A percentile compares a stretch with the other conserved stretches of the same genome.
These are phyloP conservation scores for Westerdykella sp. DNA, from an alignment of 2,329 filamentous ascomycete species.

Conservation along the genomic window DNA sequence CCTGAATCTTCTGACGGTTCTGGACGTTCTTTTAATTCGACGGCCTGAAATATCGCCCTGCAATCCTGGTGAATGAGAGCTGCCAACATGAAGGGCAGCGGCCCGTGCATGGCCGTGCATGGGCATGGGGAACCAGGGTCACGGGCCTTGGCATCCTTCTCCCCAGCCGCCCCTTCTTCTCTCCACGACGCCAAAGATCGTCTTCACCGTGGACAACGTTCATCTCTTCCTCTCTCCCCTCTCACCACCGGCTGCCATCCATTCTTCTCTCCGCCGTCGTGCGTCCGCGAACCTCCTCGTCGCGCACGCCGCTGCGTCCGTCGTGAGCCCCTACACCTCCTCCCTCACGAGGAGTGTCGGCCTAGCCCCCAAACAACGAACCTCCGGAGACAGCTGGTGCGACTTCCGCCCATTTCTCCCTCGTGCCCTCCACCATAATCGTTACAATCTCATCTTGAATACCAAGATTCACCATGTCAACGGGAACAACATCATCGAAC, in stretches of 20 bases:
- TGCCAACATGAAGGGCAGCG: background rate
- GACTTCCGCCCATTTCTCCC: constrained; percentile 12
- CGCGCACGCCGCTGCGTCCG: constrained; percentile 2
- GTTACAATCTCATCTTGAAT: background rate
- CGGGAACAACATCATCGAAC: constrained; percentile 87
- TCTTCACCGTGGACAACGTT: background rate
- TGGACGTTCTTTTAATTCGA: no score
- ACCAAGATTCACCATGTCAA: constrained; percentile 56
- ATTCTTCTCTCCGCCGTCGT: constrained; percentile 17
- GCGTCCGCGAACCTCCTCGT: background rate
- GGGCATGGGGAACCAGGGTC: no score
- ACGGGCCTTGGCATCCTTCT: background rate
- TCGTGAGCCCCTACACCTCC: constrained; percentile 7
- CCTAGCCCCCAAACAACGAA: constrained; percentile 20
- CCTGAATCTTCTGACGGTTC: no score
- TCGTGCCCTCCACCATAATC: constrained; percentile 6
- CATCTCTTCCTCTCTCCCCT: constrained; percentile 11
- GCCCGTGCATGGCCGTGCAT: no score
- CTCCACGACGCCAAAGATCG: constrained; percentile 1
- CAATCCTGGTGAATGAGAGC: constrained; percentile 2
- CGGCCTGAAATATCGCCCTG: no score
- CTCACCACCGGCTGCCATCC: constrained; percentile 14
- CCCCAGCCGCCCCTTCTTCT: constrained; percentile 6
- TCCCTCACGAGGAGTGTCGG: constrained; percentile 13
- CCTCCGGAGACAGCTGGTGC: constrained; percentile 21